phyloP scores from a whole-genome alignment of 2,329 filamentous ascomycete species.

The Taxawa tesnikishii region DNA sequence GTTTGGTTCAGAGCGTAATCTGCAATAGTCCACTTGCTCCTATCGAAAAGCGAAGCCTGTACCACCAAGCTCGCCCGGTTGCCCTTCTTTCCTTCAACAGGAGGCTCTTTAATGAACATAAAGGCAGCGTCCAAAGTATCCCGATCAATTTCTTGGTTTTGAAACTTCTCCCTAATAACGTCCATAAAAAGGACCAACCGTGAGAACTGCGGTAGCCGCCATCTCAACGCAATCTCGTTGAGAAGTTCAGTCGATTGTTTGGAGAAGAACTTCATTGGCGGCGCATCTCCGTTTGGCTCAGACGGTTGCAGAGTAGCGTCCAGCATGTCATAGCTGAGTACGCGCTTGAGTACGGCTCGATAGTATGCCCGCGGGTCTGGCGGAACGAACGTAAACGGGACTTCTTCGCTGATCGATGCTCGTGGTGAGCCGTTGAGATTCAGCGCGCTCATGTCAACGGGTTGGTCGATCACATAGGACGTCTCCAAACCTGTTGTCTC shows the following conservation, averaged over 20 bases:
- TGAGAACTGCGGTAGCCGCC: conserved; percentile 78
- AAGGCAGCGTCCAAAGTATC: conserved; percentile 77
- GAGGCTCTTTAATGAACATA: conserved; percentile 63
- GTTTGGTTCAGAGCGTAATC: conserved; percentile 54
- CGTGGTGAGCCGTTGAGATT: conserved; percentile 39
- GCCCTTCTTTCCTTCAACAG: conserved; percentile 47
- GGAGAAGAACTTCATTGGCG: conserved; percentile 47
- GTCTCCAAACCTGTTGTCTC: conserved; percentile 22
- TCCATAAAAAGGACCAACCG: conserved; percentile 73
- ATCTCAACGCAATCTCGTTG: conserved; percentile 73
- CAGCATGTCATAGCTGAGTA: conserved; percentile 50
- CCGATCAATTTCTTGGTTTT: conserved; percentile 68
- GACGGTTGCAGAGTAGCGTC: conserved; percentile 40
- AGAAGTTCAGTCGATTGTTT: conserved; percentile 72
- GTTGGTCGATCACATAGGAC: conserved; percentile 52
- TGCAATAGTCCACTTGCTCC: conserved; percentile 36
- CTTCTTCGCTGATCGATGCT: conserved; percentile 33
- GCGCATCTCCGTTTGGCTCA: conserved; percentile 33
- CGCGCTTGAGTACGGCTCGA: conserved; percentile 67
- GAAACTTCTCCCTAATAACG: conserved; percentile 71
- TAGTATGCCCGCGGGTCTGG: conserved; percentile 73
- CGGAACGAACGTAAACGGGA: conserved; percentile 81
- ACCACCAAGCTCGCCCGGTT: conserved; percentile 36
- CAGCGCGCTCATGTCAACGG: conserved; percentile 54
- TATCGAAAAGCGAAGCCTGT: conserved; percentile 33